These are phyloP conservation scores for Fusarium sp. DNA, from an alignment of 2,329 filamentous ascomycete genomes.

Conservation along the genomic window DNA sequence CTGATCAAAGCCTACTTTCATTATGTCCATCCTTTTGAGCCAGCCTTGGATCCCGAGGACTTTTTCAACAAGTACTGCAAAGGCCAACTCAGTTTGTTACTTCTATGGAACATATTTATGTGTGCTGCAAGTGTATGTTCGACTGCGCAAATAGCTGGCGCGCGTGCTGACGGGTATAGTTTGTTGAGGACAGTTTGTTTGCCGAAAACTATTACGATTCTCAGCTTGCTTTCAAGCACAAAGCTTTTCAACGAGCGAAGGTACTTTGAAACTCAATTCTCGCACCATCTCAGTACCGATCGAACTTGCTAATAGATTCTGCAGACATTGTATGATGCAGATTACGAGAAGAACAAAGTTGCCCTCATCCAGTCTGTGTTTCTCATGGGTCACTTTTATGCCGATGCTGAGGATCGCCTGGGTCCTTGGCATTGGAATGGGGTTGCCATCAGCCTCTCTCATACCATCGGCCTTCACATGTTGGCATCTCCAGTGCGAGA, in stretches of 20 bases:
- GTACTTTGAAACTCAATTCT: not conserved
- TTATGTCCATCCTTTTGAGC: too few relatives aligned
- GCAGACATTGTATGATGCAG: not conserved
- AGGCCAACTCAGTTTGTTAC: not conserved
- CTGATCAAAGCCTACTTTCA: too few relatives aligned
- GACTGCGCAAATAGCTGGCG: rapidly evolving
- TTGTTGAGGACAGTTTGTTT: not conserved
- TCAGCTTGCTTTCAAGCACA: not conserved
- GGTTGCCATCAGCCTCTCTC: not conserved
- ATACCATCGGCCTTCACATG: conserved; percentile 1
- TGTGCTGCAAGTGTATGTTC: not conserved
- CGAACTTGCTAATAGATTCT: rapidly evolving
- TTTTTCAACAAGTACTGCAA: not conserved
- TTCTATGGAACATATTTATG: not conserved
- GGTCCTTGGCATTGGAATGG: not conserved
- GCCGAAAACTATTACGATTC: not conserved
- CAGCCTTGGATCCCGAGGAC: too few relatives aligned
- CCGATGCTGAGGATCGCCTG: not conserved
- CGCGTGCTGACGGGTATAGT: not conserved
- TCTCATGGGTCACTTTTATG: not conserved
- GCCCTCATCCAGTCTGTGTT: not conserved
- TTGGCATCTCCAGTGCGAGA: not conserved
- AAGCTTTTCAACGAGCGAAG: not conserved
- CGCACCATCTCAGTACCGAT: not conserved
- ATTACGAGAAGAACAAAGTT: not conserved